Percentiles rank a stretch among this genome's conserved stretches.
phyloP scores from a whole-genome alignment of 169 alveolate species.

The Cryptosporidium ubiquitum region DNA sequence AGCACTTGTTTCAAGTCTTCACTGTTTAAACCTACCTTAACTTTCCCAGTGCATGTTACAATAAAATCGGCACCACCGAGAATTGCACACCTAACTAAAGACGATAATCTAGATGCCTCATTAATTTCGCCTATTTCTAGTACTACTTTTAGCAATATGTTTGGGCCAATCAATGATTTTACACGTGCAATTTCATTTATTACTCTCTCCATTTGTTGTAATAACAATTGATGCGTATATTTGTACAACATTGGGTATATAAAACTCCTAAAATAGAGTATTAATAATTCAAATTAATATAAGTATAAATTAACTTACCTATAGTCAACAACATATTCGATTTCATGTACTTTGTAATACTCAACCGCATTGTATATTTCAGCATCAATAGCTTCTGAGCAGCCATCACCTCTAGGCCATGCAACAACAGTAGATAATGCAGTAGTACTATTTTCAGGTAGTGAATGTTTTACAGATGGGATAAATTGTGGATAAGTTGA shows the following conservation, averaged over 20 bases:
- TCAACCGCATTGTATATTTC: conserved; percentile 65
- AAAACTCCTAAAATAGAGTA: conserved; percentile 37
- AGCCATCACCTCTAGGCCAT: conserved; percentile 75
- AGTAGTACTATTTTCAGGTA: conserved; percentile 17
- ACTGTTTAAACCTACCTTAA: not conserved
- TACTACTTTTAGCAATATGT: conserved; percentile 57
- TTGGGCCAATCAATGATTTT: conserved; percentile 34
- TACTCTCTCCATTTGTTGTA: conserved; percentile 66
- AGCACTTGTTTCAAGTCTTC: conserved; percentile 33
- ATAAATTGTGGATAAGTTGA: conserved; percentile 69
- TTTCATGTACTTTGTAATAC: conserved; percentile 70
- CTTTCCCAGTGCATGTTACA: conserved; percentile 68
- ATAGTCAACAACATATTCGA: conserved; percentile 70
- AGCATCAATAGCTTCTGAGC: conserved; percentile 65
- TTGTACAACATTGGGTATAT: conserved; percentile 68
- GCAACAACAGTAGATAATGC: conserved; percentile 70
- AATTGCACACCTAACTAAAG: conserved; percentile 69
- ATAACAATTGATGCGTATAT: conserved; percentile 44
- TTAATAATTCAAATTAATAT: not conserved
- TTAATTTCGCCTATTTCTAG: conserved; percentile 67
- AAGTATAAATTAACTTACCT: conserved; percentile 35
- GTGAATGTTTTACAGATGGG: conserved; percentile 52
- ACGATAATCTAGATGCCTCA: conserved; percentile 56
- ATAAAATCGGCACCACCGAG: conserved; percentile 73
- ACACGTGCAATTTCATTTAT: conserved; percentile 58